phyloP scores from a whole-genome alignment of 1,284 basidiomycete species.

The Ganoderma sinense region DNA sequence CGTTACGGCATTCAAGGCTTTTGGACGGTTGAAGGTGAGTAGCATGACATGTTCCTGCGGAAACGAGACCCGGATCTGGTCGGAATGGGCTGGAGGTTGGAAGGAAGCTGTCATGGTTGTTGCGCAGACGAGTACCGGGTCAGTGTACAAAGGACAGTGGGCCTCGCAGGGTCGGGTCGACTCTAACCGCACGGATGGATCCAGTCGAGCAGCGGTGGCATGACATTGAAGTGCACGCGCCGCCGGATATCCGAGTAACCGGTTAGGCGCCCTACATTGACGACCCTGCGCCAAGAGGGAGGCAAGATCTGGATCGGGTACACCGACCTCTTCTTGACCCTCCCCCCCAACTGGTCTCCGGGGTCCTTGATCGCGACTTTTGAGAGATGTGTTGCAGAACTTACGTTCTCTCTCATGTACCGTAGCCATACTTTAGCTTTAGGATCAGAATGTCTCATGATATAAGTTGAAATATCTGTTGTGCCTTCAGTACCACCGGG shows the following conservation, averaged over 20 bases:
- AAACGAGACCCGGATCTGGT: constrained; percentile 64
- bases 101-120: constrained; percentile 5
- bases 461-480: too few relatives aligned
- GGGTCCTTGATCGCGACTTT: not conserved
- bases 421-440: not conserved
- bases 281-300: too few relatives aligned
- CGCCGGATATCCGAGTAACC: not conserved
- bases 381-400: not conserved
- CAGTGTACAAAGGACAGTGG: not conserved
- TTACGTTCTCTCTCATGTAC: not conserved
- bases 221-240: too few relatives aligned
- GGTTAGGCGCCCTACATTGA: not conserved
- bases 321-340: not conserved
- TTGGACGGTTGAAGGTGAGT: constrained; percentile 79
- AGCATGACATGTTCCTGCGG: constrained; percentile 75
- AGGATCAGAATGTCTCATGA: too few relatives aligned
- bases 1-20: constrained; percentile 78
- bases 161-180: not conserved
- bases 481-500: too few relatives aligned
- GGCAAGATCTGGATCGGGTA: too few relatives aligned
- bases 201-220: too few relatives aligned
- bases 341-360: not conserved
- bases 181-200: too few relatives aligned
- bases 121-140: not conserved
- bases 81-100: constrained; percentile 56